Conservation (phyloP, 2,329 filamentous ascomycete species). For the Dryadomyces quercivorus region DNA sequence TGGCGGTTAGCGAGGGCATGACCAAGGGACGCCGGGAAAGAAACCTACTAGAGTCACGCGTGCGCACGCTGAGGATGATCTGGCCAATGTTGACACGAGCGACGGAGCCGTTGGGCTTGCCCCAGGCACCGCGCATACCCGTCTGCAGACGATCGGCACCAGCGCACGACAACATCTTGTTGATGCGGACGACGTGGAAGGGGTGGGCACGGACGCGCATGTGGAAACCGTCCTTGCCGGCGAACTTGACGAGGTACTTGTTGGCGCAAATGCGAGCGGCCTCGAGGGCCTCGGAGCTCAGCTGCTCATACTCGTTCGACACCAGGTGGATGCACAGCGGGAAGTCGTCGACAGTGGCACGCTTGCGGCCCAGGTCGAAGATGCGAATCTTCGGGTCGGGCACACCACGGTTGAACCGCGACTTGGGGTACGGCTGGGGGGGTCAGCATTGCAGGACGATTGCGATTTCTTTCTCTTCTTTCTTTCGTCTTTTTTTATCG, state of each 20-base stretch:
- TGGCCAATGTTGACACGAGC: constrained; percentile 99
- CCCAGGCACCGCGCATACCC: constrained; percentile 99
- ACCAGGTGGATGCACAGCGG: constrained; percentile 98
- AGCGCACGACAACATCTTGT: constrained; percentile 99
- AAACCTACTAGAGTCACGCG: constrained; percentile 72
- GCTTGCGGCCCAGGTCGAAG: constrained; percentile 98
- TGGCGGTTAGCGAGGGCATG: constrained; percentile 23
- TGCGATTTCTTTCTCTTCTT: neutral
- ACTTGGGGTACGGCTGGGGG: constrained; percentile 88
- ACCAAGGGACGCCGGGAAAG: neutral
- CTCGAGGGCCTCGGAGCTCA: constrained; percentile 98
- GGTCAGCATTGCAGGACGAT: neutral
- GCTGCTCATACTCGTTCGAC: constrained; percentile 99
- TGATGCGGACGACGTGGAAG: constrained; percentile 99
- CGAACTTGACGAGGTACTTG: constrained; percentile 60
- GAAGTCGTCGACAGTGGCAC: constrained; percentile 98
- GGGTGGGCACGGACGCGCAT: constrained; percentile 82
- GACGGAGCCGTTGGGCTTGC: constrained; percentile 97
- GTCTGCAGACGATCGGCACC: constrained; percentile 99
- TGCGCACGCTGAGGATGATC: constrained; percentile 95
- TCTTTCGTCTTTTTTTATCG: neutral
- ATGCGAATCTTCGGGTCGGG: constrained; percentile 78
- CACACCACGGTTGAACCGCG: constrained; percentile 99
- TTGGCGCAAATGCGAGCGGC: constrained; percentile 99
- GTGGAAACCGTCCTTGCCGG: constrained; percentile 64